Conservation (phyloP, 345 rosid genomes). For the Xanthoceras sorbifolium region DNA sequence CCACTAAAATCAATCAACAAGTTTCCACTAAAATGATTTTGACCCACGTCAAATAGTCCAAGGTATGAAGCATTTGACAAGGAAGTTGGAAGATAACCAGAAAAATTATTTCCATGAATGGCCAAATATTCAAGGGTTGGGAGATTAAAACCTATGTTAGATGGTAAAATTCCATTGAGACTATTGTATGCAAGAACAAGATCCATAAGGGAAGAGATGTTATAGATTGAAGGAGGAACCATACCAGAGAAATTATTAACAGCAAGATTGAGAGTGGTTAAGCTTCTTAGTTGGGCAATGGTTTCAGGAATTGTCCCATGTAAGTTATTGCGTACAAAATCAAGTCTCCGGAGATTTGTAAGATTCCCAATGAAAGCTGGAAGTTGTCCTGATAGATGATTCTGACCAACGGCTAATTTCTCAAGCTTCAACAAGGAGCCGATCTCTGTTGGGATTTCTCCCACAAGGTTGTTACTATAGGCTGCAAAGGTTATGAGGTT, state of each 20-base stretch:
- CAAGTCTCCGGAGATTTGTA: slow-evolving; percentile 2
- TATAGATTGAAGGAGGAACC: slow-evolving; percentile 20
- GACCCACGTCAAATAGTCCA: neutral
- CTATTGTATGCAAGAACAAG: neutral
- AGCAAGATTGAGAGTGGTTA: neutral
- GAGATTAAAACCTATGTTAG: slow-evolving; percentile 22
- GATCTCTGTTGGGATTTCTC: slow-evolving; percentile 9
- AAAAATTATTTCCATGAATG: slow-evolving; percentile 3
- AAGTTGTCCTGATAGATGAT: slow-evolving; percentile 14
- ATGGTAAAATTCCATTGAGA: slow-evolving; percentile 14
- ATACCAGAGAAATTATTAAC: slow-evolving; percentile 18
- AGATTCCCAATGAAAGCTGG: slow-evolving; percentile 28
- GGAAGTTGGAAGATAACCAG: slow-evolving; percentile 2
- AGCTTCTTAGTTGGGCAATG: slow-evolving; percentile 6
- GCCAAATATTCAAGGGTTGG: slow-evolving; percentile 15
- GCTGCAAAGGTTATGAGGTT: slow-evolving; percentile 1
- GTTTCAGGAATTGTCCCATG: slow-evolving; percentile 23
- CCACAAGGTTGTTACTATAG: neutral
- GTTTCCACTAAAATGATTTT: neutral
- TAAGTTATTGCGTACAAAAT: neutral
- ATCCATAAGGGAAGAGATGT: slow-evolving; percentile 9
- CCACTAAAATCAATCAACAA: neutral
- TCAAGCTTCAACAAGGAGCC: slow-evolving; percentile 4
- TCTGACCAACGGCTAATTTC: neutral
- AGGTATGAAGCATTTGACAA: slow-evolving; percentile 17